phyloP scores from a whole-genome alignment of 345 rosid genomes.

The Brassica rapa region DNA sequence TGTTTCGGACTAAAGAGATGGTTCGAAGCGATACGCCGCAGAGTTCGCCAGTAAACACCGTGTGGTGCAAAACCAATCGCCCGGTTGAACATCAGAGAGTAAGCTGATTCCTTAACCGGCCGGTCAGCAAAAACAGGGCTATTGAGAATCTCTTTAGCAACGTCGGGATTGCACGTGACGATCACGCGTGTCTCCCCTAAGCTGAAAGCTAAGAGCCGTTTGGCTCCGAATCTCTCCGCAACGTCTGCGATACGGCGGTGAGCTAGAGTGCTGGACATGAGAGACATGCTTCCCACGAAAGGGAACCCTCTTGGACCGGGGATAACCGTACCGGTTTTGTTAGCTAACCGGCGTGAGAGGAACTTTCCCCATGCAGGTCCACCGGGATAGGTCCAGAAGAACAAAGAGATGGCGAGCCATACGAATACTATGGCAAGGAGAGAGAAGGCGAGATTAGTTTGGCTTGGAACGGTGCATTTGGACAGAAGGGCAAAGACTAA shows the following conservation, averaged over 20 bases:
- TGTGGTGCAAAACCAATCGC: slow-evolving; percentile 83
- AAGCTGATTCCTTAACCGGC: slow-evolving; percentile 74
- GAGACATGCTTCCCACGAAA: slow-evolving; percentile 60
- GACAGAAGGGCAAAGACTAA: slow-evolving; percentile 59
- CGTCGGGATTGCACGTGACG: slow-evolving; percentile 66
- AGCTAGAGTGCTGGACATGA: slow-evolving; percentile 59
- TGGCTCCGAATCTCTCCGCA: slow-evolving; percentile 49
- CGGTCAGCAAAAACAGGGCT: slow-evolving; percentile 72
- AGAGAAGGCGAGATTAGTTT: slow-evolving; percentile 44
- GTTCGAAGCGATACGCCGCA: slow-evolving; percentile 56
- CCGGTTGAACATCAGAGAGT: slow-evolving; percentile 67
- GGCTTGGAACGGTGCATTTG: slow-evolving; percentile 54
- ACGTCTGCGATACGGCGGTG: slow-evolving; percentile 57
- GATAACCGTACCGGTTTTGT: slow-evolving; percentile 40
- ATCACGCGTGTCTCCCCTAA: slow-evolving; percentile 65
- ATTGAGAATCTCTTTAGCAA: slow-evolving; percentile 66
- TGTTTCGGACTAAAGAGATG: slow-evolving; percentile 69
- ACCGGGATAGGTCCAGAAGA: slow-evolving; percentile 65
- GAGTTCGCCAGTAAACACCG: slow-evolving; percentile 75
- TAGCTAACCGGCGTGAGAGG: slow-evolving; percentile 20
- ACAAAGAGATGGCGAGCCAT: slow-evolving; percentile 45
- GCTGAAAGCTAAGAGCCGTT: slow-evolving; percentile 72
- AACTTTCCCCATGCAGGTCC: slow-evolving; percentile 81
- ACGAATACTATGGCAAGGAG: slow-evolving; percentile 39
- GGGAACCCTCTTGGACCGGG: slow-evolving; percentile 82